A percentile compares a stretch with the other conserved stretches of the same genome.
These are phyloP conservation scores for Phialophora verrucosa DNA, from an alignment of 2,329 filamentous ascomycete genomes.

Conservation along the genomic window DNA sequence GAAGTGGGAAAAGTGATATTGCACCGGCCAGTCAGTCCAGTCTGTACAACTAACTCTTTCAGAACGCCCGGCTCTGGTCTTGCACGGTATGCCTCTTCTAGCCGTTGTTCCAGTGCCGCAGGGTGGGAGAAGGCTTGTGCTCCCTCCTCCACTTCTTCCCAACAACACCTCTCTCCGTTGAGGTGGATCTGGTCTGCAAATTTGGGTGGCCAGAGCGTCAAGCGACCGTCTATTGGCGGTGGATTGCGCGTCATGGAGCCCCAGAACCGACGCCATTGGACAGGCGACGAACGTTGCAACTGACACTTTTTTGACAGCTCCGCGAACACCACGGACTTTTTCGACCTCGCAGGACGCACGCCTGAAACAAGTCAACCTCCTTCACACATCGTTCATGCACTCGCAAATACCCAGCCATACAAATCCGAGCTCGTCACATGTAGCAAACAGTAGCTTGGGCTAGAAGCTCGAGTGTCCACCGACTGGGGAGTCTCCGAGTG, in stretches of 20 bases:
- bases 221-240: conserved; percentile 7
- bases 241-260: conserved; percentile 18
- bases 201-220: neutral
- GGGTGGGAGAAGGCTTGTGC: neutral
- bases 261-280: conserved; percentile 7
- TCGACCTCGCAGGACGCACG: conserved; percentile 18
- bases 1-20: neutral
- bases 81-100: neutral
- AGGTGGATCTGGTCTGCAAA: neutral
- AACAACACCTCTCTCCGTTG: neutral
- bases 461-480: conserved; percentile 8
- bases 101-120: neutral
- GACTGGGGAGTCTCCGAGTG: conserved; percentile 15
- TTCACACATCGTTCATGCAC: conserved; percentile 10
- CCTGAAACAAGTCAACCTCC: conserved; percentile 35
- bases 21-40: neutral
- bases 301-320: conserved; percentile 15
- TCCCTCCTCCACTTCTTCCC: neutral
- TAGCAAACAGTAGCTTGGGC: conserved; percentile 4
- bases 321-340: conserved; percentile 19
- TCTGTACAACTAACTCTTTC: neutral
- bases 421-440: neutral
- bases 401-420: conserved; percentile 24
- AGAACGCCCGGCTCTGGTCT: neutral
- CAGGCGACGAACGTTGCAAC: neutral